Conservation (phyloP, 164 flowering plant species). For the Chloranthus sessilifolius region DNA sequence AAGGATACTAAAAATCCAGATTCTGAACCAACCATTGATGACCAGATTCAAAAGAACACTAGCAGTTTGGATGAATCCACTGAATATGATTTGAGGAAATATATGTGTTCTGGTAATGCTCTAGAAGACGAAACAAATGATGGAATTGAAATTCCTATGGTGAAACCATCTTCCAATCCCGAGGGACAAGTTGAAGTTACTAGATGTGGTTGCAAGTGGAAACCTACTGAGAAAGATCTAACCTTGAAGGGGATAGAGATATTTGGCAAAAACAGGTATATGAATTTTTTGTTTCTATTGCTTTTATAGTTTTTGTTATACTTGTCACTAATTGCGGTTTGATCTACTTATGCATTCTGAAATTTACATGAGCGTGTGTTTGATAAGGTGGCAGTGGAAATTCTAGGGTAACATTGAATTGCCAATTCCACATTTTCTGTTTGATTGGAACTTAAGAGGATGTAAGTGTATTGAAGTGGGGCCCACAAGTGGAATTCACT, state of each 20-base stretch:
- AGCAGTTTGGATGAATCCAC: conserved; percentile 12
- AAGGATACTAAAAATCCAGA: conserved; percentile 5
- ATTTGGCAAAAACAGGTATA: conserved; percentile 96
- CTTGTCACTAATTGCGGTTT: too few relatives aligned
- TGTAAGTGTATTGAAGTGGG: too few relatives aligned
- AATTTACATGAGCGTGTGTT: too few relatives aligned
- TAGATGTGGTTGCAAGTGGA: conserved; percentile 45
- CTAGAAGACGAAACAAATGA: conserved; percentile 18
- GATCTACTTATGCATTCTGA: too few relatives aligned
- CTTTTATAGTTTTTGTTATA: too few relatives aligned
- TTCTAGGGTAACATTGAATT: too few relatives aligned
- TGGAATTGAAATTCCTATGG: conserved; percentile 18
- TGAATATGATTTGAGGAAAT: conserved; percentile 7
- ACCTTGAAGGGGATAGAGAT: conserved; percentile 90
- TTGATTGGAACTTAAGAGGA: too few relatives aligned
- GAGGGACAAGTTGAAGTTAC: conserved; percentile 15
- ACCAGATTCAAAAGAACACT: conserved; percentile 14
- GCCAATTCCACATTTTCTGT: too few relatives aligned
- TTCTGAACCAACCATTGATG: conserved; percentile 8
- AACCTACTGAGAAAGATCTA: conserved; percentile 79
- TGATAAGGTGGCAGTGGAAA: too few relatives aligned
- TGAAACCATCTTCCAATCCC: conserved; percentile 20
- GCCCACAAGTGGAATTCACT: too few relatives aligned
- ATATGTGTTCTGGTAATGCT: conserved; percentile 10
- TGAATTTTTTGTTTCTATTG: too few relatives aligned